Evolutionary conservation across 352 stramenopile genomes (phyloP).

Genomic region (Blastocystis sp.): DNA sequence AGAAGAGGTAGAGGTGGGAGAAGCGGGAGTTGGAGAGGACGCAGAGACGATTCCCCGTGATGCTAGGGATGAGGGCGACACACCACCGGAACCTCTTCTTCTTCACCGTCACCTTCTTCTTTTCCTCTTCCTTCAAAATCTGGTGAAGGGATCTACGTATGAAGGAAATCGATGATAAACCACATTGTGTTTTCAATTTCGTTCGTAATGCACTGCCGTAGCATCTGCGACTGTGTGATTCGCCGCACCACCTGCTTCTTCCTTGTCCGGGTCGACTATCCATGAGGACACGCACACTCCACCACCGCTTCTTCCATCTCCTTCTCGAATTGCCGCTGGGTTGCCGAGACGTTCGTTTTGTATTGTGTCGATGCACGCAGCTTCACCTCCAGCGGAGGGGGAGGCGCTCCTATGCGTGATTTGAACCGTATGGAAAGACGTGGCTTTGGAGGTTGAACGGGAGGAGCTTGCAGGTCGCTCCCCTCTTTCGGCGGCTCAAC

Average conservation of each 20-base stretch:
- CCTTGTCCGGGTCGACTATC: background rate
- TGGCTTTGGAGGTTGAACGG: slow-evolving; percentile 9
- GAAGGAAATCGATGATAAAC: background rate
- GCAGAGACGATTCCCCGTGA: slow-evolving; percentile 45
- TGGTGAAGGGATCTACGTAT: slow-evolving; percentile 52
- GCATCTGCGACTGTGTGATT: slow-evolving; percentile 40
- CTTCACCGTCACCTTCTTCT: slow-evolving; percentile 37
- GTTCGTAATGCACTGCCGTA: slow-evolving; percentile 32
- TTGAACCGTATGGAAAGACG: background rate
- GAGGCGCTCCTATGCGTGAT: background rate
- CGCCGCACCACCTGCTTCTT: slow-evolving; percentile 35
- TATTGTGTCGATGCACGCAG: slow-evolving; percentile 47
- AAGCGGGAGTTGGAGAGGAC: background rate
- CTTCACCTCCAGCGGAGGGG: slow-evolving; percentile 33
- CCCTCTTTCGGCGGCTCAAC: background rate
- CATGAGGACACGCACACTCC: background rate
- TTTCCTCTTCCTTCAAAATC: slow-evolving; percentile 63
- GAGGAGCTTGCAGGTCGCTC: background rate
- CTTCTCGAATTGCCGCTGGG: slow-evolving; percentile 32
- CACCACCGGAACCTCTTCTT: slow-evolving; percentile 18
- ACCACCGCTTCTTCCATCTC: slow-evolving; percentile 45
- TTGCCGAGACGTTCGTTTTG: slow-evolving; percentile 50
- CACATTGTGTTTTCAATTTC: slow-evolving; percentile 67
- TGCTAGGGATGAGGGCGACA: background rate
- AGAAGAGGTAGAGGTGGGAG: slow-evolving; percentile 37